Conservation (phyloP, 345 rosid species). For the Heritiera fomes region DNA sequence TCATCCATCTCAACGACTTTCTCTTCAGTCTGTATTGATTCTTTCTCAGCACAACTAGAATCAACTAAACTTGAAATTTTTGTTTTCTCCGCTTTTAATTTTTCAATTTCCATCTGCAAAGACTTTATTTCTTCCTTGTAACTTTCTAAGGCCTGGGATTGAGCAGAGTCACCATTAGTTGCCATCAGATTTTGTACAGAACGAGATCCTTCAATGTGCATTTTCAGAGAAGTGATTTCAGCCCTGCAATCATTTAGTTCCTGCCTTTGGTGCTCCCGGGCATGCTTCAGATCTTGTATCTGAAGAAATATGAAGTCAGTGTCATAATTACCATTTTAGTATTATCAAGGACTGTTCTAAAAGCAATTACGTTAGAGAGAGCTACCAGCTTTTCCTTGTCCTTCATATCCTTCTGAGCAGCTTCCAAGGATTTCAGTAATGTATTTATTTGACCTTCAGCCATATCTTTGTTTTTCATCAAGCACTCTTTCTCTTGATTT, state of each 20-base stretch:
- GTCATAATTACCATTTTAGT: conserved; percentile 26
- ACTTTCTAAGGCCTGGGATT: conserved; percentile 53
- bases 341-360: conserved; percentile 21
- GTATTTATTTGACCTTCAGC: conserved; percentile 71
- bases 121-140: conserved; percentile 57
- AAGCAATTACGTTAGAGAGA: conserved; percentile 24
- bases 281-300: conserved; percentile 75
- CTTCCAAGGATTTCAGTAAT: conserved; percentile 67
- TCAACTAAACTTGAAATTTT: conserved; percentile 35
- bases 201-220: conserved; percentile 84
- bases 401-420: conserved; percentile 74
- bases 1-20: conserved; percentile 69
- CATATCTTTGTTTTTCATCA: conserved; percentile 59
- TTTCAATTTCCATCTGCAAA: conserved; percentile 62
- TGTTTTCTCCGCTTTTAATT: conserved; percentile 38
- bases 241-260: conserved; percentile 87
- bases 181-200: conserved; percentile 46
- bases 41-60: conserved; percentile 42
- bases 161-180: conserved; percentile 50
- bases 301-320: conserved; percentile 39
- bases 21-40: conserved; percentile 48
- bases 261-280: conserved; percentile 68
- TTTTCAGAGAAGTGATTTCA: conserved; percentile 88
- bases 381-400: conserved; percentile 85
- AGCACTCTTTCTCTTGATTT: conserved; percentile 55